phyloP scores from a whole-genome alignment of 202 grass and related monocot genomes.

The Tripidium arundinaceum region DNA sequence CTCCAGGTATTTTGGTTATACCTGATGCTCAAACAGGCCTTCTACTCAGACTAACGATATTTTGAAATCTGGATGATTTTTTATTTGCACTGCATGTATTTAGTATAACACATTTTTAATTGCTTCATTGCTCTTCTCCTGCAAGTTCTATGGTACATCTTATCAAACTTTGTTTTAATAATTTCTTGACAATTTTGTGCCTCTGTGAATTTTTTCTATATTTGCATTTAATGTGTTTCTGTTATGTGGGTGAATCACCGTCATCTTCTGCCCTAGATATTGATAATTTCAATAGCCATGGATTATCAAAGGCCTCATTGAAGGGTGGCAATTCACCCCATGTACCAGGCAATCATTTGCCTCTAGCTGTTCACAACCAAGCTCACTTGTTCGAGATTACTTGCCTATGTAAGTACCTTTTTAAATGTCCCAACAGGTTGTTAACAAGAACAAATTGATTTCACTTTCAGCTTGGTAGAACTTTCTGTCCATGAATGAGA shows the following conservation, averaged over 20 bases:
- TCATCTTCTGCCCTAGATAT: constrained; percentile 74
- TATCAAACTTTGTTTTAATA: not conserved
- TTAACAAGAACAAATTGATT: constrained; percentile 15
- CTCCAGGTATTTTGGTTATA: not conserved
- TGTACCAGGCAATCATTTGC: constrained; percentile 54
- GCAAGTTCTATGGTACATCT: not conserved
- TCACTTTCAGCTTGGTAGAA: not conserved
- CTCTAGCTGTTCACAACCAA: constrained; percentile 51
- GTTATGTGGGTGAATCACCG: constrained; percentile 63
- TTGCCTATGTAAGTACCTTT: constrained; percentile 70
- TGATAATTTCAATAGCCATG: constrained; percentile 65
- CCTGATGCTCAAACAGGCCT: not conserved
- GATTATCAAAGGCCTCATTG: constrained; percentile 49
- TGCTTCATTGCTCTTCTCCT: constrained; percentile 7
- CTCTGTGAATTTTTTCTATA: not conserved
- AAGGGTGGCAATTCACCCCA: constrained; percentile 62
- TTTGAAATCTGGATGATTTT: not conserved
- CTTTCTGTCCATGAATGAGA: not conserved
- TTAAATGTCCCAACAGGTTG: not conserved
- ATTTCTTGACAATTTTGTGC: not conserved
- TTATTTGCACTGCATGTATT: not conserved
- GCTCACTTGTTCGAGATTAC: constrained; percentile 59
- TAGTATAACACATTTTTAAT: constrained; percentile 1
- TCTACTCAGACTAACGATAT: not conserved
- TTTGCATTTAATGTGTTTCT: constrained; percentile 23